phyloP scores from a whole-genome alignment of 768 basidiomycete species.

The Collybiopsis luxurians region DNA sequence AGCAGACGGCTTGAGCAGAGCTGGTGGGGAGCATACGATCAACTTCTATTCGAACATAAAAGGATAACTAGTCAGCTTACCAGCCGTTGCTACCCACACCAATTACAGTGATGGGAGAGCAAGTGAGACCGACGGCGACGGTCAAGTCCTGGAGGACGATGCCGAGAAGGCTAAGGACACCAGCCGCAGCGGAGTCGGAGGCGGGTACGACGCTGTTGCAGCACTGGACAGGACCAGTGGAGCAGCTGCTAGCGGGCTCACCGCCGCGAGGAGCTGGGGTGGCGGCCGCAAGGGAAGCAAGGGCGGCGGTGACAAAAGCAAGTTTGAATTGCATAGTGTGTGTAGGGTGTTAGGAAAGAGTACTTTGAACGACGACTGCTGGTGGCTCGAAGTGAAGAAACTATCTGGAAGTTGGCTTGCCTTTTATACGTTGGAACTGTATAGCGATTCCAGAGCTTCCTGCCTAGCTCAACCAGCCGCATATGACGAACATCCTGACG shows the following conservation, averaged over 20 bases:
- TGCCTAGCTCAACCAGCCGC: no score
- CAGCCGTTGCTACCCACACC: constrained; percentile 5
- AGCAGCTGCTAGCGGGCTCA: constrained; percentile 3
- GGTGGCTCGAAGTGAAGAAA: neutral
- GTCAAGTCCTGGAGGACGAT: constrained; percentile 49
- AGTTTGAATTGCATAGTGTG: constrained; percentile 7
- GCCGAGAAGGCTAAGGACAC: constrained; percentile 13
- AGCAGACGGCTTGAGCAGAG: neutral
- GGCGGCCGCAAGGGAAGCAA: constrained; percentile 2
- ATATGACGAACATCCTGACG: no score
- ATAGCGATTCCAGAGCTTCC: no score
- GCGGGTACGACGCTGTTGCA: neutral
- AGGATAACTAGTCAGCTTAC: neutral
- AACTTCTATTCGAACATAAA: neutral
- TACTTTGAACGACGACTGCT: constrained; percentile 3
- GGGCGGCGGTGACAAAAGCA: neutral
- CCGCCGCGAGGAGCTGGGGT: constrained; percentile 1
- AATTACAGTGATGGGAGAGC: constrained; percentile 2
- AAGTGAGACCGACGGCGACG: constrained; percentile 3
- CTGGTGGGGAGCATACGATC: neutral
- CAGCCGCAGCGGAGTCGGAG: constrained; percentile 5
- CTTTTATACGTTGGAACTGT: no score
- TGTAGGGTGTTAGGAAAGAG: neutral
- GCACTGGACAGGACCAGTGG: neutral
- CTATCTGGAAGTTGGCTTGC: no score